phyloP scores from a whole-genome alignment of 1,284 basidiomycete genomes.

The Lignosus rhinocerotis region DNA sequence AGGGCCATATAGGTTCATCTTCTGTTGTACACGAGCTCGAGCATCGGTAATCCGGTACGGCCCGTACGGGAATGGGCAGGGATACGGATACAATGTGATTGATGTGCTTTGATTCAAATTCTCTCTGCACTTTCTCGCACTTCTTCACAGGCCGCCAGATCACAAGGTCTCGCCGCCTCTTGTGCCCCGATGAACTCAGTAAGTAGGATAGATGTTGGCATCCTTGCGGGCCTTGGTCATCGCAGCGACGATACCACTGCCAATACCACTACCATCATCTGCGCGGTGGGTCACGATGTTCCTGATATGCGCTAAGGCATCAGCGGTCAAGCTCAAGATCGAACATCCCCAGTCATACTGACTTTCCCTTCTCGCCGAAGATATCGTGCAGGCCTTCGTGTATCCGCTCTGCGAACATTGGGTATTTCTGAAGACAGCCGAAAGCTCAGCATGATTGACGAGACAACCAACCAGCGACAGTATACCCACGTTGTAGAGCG shows the following conservation, averaged over 20 bases:
- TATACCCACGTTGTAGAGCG: slow-evolving; percentile 82
- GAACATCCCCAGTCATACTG: slow-evolving; percentile 32
- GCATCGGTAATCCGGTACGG: neutral
- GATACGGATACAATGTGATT: neutral
- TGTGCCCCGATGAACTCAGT: neutral
- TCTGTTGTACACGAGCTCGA: neutral
- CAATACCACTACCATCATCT: slow-evolving; percentile 94
- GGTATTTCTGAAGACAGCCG: slow-evolving; percentile 76
- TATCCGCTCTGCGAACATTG: slow-evolving; percentile 86
- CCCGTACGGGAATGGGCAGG: neutral
- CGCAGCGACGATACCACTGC: slow-evolving; percentile 86
- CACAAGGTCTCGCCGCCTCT: neutral
- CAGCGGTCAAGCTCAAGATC: neutral
- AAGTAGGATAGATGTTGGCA: slow-evolving; percentile 25
- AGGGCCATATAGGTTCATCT: neutral
- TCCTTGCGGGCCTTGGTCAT: slow-evolving; percentile 29
- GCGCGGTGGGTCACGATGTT: slow-evolving; percentile 90
- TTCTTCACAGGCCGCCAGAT: neutral
- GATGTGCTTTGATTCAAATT: neutral
- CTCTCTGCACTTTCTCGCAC: neutral
- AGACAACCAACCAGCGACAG: neutral
- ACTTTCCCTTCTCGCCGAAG: slow-evolving; percentile 92
- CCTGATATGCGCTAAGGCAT: slow-evolving; percentile 35
- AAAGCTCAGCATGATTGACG: neutral
- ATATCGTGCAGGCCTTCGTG: slow-evolving; percentile 89